Percentiles rank a stretch among this genome's conserved stretches.
phyloP scores from a whole-genome alignment of 176 grass and related monocot genomes.

The Saccharum spontaneum region DNA sequence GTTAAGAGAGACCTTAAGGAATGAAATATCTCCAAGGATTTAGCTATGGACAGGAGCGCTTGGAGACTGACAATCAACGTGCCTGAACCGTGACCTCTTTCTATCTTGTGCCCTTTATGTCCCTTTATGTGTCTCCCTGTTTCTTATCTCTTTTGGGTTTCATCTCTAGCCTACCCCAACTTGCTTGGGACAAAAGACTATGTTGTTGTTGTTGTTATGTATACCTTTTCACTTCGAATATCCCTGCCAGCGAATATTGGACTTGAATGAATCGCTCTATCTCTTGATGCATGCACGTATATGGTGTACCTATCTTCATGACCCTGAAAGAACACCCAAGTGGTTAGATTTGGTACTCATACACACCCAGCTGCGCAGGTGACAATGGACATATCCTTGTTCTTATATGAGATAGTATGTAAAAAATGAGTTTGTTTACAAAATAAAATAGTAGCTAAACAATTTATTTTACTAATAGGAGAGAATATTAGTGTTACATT shows the following conservation, averaged over 20 bases:
- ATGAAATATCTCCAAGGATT: too few relatives aligned
- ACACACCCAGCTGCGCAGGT: slow-evolving; percentile 5
- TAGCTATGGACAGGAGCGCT: too few relatives aligned
- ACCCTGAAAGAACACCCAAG: slow-evolving; percentile 52
- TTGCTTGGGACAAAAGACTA: too few relatives aligned
- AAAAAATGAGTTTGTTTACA: neutral
- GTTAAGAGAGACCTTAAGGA: too few relatives aligned
- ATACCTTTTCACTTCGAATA: slow-evolving; percentile 97
- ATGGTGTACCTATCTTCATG: slow-evolving; percentile 96
- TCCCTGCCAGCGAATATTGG: slow-evolving; percentile 71
- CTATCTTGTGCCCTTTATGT: too few relatives aligned
- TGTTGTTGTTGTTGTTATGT: too few relatives aligned
- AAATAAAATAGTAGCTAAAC: slow-evolving; percentile 13
- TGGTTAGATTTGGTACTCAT: slow-evolving; percentile 12
- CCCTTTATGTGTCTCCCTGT: too few relatives aligned
- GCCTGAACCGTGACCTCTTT: too few relatives aligned
- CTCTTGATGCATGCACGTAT: slow-evolving; percentile 92
- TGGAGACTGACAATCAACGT: too few relatives aligned
- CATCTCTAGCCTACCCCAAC: too few relatives aligned
- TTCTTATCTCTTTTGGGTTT: too few relatives aligned
- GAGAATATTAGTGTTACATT: neutral
- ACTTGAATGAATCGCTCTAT: slow-evolving; percentile 67
- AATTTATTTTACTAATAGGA: neutral
- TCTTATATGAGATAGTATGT: slow-evolving; percentile 13
- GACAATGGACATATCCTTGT: neutral